Conservation (phyloP, 2,329 filamentous ascomycete species). For the Aspergillus bombycis region DNA sequence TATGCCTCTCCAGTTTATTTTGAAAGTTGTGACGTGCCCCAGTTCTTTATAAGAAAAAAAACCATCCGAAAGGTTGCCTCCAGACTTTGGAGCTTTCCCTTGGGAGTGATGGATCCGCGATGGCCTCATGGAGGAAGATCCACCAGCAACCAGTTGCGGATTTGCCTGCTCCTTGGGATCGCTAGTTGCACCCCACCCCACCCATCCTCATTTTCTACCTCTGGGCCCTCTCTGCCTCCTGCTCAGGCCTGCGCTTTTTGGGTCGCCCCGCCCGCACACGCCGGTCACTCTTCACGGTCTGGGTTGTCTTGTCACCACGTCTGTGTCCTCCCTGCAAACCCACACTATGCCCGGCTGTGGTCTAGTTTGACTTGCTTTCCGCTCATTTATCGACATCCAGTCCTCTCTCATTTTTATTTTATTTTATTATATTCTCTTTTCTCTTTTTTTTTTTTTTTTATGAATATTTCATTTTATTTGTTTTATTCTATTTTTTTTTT, state of each 20-base stretch:
- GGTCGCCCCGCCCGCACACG: slow-evolving; percentile 25
- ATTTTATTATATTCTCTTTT: slow-evolving; percentile 5
- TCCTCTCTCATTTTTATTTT: slow-evolving; percentile 1
- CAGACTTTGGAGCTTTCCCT: slow-evolving; percentile 10
- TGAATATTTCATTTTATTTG: not conserved
- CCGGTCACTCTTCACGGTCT: slow-evolving; percentile 21
- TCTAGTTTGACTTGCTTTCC: slow-evolving; percentile 18
- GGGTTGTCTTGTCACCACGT: slow-evolving; percentile 7
- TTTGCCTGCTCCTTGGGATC: slow-evolving; percentile 28
- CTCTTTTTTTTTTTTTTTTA: slow-evolving; percentile 10
- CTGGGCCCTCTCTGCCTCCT: slow-evolving; percentile 15
- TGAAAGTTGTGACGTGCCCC: slow-evolving; percentile 10
- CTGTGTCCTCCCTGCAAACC: slow-evolving; percentile 14
- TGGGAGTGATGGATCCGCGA: slow-evolving; percentile 20
- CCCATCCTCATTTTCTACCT: slow-evolving; percentile 17
- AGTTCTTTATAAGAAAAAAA: not conserved
- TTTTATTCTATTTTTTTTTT: slow-evolving; percentile 2
- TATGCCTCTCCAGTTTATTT: not conserved
- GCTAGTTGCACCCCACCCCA: slow-evolving; percentile 25
- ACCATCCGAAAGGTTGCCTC: slow-evolving; percentile 11
- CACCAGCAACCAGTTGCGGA: slow-evolving; percentile 20
- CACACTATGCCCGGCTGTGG: slow-evolving; percentile 17
- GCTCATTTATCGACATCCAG: slow-evolving; percentile 13
- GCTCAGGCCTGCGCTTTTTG: slow-evolving; percentile 23
- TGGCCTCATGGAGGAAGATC: slow-evolving; percentile 24